phyloP scores from a whole-genome alignment of 306 rosid species.

The Rubus idaeus region DNA sequence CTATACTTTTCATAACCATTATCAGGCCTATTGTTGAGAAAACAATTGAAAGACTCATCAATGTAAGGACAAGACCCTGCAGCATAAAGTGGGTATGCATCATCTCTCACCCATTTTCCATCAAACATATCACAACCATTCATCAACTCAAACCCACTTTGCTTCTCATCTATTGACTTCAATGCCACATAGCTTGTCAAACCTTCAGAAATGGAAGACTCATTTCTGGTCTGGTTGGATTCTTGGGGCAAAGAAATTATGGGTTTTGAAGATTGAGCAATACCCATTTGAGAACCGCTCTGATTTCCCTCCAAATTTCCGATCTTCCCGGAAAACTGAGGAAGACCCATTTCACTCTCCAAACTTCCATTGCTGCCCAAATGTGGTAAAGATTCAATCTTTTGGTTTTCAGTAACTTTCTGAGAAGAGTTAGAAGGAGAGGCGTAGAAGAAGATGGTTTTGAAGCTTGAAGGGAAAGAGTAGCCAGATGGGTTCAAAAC shows the following conservation, averaged over 20 bases:
- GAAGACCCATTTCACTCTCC: not conserved
- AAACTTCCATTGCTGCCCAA: not conserved
- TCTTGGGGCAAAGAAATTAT: constrained; percentile 5
- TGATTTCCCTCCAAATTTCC: not conserved
- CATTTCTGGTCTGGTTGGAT: constrained; percentile 1
- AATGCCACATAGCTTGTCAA: constrained; percentile 13
- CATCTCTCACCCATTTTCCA: constrained; percentile 29
- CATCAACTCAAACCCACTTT: not conserved
- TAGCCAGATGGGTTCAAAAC: constrained; percentile 13
- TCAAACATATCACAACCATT: constrained; percentile 23
- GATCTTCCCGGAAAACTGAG: not conserved
- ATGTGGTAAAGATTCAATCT: not conserved
- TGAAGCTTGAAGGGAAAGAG: constrained; percentile 22
- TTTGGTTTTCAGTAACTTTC: not conserved
- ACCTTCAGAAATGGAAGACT: not conserved
- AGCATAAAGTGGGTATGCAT: constrained; percentile 17
- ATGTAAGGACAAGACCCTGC: constrained; percentile 28
- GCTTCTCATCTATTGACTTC: not conserved
- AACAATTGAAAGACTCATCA: constrained; percentile 28
- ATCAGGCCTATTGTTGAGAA: constrained; percentile 24
- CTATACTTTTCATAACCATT: constrained; percentile 23
- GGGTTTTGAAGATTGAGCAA: not conserved
- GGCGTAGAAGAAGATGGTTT: constrained; percentile 16
- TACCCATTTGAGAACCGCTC: not conserved
- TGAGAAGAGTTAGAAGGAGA: not conserved